Evolutionary conservation across 306 rosid species (phyloP), one percentile per base, ranked within the genome.

Genomic region (Vigna radiata): DNA sequence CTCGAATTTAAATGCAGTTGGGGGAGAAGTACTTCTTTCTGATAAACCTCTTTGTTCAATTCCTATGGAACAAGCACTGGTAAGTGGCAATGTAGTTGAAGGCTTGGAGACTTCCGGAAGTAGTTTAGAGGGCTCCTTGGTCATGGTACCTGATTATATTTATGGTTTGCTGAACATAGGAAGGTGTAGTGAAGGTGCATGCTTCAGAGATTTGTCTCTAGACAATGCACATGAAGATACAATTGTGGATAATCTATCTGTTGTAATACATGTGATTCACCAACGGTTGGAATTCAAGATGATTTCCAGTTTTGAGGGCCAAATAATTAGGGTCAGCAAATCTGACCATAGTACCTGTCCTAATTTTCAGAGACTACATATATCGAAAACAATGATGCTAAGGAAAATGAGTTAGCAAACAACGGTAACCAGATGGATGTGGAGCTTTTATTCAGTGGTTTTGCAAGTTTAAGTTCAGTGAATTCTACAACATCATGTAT

Each of bases 171-270:
- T n/a, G n/a, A n/a, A n/a, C n/a, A n/a, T n/a, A n/a, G n/a, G n/a
- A n/a, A n/a, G n/a, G n/a, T n/a, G n/a, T 77, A 63, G 73, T 71
- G 77, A 87, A 63, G 83, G 70, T 80, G 76, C 77, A 37, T 21
- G 18, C 76, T 66, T 70, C 49, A 83, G 72, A 33, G 79, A 73
- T 87, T 48, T 80, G 52, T 49, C 78, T 53, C 84, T 47, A 74
- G 68, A 72, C 48, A 36, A 48, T 68, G 86, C 81, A 50, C 69
- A 68, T 74, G 86, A 85, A 83, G 87, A 89, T 74, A 62, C 44
- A 52, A 47, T 78, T 39, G 11, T n/a, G 62, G 84, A 75, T 53
- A 83, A 91, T 81, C 88, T 65, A 21, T 80, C 82, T 74, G 72
- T 75, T 54, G 75, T 8, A 68, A 36, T 78, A 59, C 73, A 16